These are phyloP conservation scores for Grammothele lineata DNA, from an alignment of 768 basidiomycete genomes.

Conservation along the genomic window DNA sequence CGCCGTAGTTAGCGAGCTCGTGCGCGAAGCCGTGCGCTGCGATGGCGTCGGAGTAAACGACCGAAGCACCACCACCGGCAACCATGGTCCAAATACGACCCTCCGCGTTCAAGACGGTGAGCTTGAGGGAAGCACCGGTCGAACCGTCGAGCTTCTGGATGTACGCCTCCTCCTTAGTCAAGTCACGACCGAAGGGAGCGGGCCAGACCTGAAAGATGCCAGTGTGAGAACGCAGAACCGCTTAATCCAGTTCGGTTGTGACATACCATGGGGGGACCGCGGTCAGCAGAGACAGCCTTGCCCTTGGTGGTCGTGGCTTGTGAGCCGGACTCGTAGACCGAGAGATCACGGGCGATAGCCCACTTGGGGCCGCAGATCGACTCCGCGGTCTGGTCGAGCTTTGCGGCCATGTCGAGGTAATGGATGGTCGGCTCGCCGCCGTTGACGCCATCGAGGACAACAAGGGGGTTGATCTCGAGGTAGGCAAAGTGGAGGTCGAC, in stretches of 20 bases:
- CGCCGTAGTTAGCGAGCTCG: slow-evolving; percentile 99
- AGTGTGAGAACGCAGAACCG: not conserved
- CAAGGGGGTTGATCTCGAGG: slow-evolving; percentile 98
- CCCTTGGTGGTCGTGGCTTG: slow-evolving; percentile 38
- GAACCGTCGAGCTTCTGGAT: slow-evolving; percentile 97
- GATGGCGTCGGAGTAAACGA: slow-evolving; percentile 71
- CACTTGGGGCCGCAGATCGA: slow-evolving; percentile 98
- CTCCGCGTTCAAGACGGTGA: slow-evolving; percentile 92
- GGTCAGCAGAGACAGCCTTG: slow-evolving; percentile 71
- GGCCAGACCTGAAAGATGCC: slow-evolving; percentile 57
- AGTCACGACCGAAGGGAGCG: slow-evolving; percentile 92
- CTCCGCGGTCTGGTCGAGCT: slow-evolving; percentile 99
- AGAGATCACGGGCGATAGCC: slow-evolving; percentile 92
- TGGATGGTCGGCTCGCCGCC: slow-evolving; percentile 75
- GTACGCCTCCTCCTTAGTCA: slow-evolving; percentile 99
- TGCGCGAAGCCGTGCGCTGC: slow-evolving; percentile 93
- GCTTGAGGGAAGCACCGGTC: slow-evolving; percentile 96
- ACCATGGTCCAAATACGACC: slow-evolving; percentile 99
- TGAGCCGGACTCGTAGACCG: slow-evolving; percentile 58
- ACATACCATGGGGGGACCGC: slow-evolving; percentile 91
- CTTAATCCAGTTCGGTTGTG: no score
- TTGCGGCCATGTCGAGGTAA: slow-evolving; percentile 99
- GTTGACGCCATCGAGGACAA: slow-evolving; percentile 80
- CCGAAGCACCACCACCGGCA: slow-evolving; percentile 87
- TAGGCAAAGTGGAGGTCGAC: slow-evolving; percentile 99